These are phyloP conservation scores for Cladobotryum mycophilum DNA, from an alignment of 2,329 filamentous ascomycete genomes.

Conservation along the genomic window DNA sequence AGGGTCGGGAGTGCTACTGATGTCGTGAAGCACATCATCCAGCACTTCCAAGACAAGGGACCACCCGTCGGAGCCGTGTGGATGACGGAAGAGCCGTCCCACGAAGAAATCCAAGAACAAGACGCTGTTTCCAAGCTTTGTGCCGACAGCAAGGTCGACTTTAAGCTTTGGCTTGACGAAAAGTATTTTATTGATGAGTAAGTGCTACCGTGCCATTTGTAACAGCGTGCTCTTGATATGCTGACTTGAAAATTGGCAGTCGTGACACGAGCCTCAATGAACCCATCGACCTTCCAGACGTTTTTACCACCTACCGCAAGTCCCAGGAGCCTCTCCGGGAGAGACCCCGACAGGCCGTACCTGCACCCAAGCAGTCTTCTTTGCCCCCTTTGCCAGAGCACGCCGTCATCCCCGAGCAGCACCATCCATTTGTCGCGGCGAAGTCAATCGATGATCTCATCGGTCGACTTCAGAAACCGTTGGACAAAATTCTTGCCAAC, in stretches of 20 bases:
- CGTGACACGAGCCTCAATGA: slow-evolving; percentile 57
- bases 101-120: slow-evolving; percentile 64
- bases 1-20: slow-evolving; percentile 57
- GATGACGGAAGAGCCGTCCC: slow-evolving; percentile 66
- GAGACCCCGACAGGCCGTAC: slow-evolving; percentile 52
- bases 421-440: slow-evolving; percentile 58
- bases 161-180: slow-evolving; percentile 64
- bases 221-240: not conserved
- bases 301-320: slow-evolving; percentile 72
- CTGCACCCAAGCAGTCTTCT: slow-evolving; percentile 41
- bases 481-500: slow-evolving; percentile 45
- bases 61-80: slow-evolving; percentile 57
- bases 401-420: slow-evolving; percentile 49
- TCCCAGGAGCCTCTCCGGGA: slow-evolving; percentile 63
- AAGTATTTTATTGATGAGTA: slow-evolving; percentile 78
- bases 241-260: slow-evolving; percentile 34
- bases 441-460: slow-evolving; percentile 46
- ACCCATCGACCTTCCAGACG: slow-evolving; percentile 58
- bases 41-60: slow-evolving; percentile 33
- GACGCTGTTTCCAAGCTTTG: slow-evolving; percentile 47
- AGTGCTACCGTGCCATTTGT: slow-evolving; percentile 27
- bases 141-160: slow-evolving; percentile 46
- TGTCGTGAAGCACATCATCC: slow-evolving; percentile 52
- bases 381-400: slow-evolving; percentile 53
- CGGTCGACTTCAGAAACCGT: slow-evolving; percentile 49